Evolutionary conservation across 345 rosid genomes (phyloP), one percentile per base, ranked within the genome.

Genomic region (Anacardium occidentale): DNA sequence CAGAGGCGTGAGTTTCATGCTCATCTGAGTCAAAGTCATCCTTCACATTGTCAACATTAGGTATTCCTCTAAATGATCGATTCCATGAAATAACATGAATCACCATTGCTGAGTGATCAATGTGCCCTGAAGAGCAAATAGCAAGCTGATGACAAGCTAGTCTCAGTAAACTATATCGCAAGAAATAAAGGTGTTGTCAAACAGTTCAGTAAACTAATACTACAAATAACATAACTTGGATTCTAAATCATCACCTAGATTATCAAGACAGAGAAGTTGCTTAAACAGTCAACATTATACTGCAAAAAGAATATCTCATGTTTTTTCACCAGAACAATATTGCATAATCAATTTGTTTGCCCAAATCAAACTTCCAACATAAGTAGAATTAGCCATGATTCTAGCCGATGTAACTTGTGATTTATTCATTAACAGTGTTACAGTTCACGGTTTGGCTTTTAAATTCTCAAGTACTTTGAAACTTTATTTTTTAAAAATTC

Each of bases 1-100:
- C 91, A 37, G 97, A 88, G 53, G 99, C 99, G 75, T 92, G 98
- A 65, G 98, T 95, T 87, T 92, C 96, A 70, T 91, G 74, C 75
- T 88, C 97, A 63, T 87, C 98, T 0, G 82, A 75, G 72, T 91
- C 98, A n/a, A 86, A 86, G 75, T 92, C 92, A 79, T 92, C 97
- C 75, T 85, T 92, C 40, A 62, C 87, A 75, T 81, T 83, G 74
- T 86, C 94, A 64, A 76, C 65, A 77, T 76, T 74, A 2, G 77
- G 85, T 29, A 84, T 0, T 66, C 98, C 94, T 83, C 76, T 80
- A 71, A 93, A 90, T 24, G 98, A 95, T 26, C 98, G 79, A 71
- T 95, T 95, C 99, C 99, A 96, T 1, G 97, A 91, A 60, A 96
- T 96, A 53, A 91, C 97, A 62, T 93, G 96, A 98, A 96, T 90